Evolutionary conservation across 208 protist genomes (phyloP), one percentile per base, ranked within the genome.

Genomic region (Acanthamoeba healyi): DNA sequence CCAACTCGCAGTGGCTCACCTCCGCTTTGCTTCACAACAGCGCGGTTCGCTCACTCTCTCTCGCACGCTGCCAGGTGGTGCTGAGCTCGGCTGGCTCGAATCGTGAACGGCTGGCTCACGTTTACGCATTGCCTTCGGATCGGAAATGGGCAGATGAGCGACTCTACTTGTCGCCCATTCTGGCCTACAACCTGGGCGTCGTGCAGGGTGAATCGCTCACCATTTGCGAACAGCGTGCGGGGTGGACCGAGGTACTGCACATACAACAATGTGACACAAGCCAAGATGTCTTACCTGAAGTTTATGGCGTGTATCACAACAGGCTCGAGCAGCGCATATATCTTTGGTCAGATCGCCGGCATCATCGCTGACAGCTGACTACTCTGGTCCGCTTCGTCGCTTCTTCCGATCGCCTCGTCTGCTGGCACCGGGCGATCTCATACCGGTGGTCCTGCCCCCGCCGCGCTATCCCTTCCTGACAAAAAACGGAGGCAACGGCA

Each of bases 121-220:
- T 51, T 15, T 82, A 82, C n/a, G 67, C 65, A 44, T 12, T 93
- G 65, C 77, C 77, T 2, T 29, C 77, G 44, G 77, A 24, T 0
- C n/a, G 49, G 58, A 32, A 51, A 1, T 72, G 49, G 58, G 36
- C 56, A 49, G 38, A 91, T 26, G 84, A 91, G 17, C 56, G 56
- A n/a, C 58, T 91, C 56, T 91, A 91, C 58, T 5, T 91, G 15
- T 91, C 84, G 26, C 84, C 84, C 26, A 51, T 91, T 17, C 38
- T 91, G 84, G 49, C 58, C 54, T 70, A 51, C 38, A 91, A 91
- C n/a, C 84, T 91, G n/a, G 84, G 84, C 84, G 24, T 91, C 36
- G 10, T 6, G 7, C 38, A 26, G 1, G 56, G 58, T 36, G 46
- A 36, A 26, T 51, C 38, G 3, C 54, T 72, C 24, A 38, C 58